Evolutionary conservation across 2,329 filamentous ascomycete species (phyloP), one percentile per base, ranked within the genome.

Genomic region (Madurella fahalii): DNA sequence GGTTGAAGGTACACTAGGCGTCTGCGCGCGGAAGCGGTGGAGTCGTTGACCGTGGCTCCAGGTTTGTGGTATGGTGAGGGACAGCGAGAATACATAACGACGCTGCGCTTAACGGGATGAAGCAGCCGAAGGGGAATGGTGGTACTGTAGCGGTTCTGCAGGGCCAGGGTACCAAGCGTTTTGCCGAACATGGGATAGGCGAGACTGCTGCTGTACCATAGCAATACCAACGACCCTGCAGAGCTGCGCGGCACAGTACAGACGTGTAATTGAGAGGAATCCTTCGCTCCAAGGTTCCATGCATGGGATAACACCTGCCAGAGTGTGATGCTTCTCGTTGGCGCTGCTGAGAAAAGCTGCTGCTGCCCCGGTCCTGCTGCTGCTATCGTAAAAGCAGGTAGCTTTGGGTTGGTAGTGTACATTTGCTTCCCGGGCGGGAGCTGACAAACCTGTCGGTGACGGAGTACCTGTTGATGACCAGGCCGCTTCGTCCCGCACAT

Each of bases 71-170:
- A 42, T 31, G 39, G 48, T 11, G 40, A 48, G 17, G 32, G 37
- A 52, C 50, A 45, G 52, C 48, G 47, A 45, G 50, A 53, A 17
- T 48, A 47, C 39, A 48, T 30, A 50, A 47, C 53, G 58, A 40
- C 56, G 51, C 56, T 60, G 58, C 58, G 56, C 58, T 58, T 57
- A 55, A 47, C n/a, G 30, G 50, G 39, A 20, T n/a, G 50, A 50
- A 48, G 20, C 43, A 55, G 54, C 51, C 49, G 53, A 52, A 56
- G 37, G 47, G 57, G 40, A 44, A 51, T 13, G 37, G 40, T 13
- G 30, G 40, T 17, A 20, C n/a, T 40, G 42, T 53, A 31, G 31
- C 20, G 20, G 52, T 32, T 45, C 47, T 45, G 48, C 49, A 52
- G 52, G 53, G 53, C 49, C 54, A 55, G 54, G 51, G 51, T 47